Conservation (phyloP, 441 rosid species). For the Theobroma grandiflorum region DNA sequence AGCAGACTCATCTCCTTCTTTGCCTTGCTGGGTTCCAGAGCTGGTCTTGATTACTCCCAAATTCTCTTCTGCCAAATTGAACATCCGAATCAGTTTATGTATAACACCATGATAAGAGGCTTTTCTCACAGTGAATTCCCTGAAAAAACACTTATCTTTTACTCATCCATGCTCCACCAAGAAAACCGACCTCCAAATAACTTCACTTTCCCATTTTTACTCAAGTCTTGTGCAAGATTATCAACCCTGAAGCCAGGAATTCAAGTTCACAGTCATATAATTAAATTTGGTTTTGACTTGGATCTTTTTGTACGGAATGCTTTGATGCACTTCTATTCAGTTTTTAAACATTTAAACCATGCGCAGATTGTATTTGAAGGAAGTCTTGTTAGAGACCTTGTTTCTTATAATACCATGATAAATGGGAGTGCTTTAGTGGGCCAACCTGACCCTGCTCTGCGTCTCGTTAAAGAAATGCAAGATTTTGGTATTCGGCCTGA, state of each 20-base stretch:
- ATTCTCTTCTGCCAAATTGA: conserved; percentile 39
- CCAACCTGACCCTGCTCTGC: conserved; percentile 33
- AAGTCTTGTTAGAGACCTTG: conserved; percentile 44
- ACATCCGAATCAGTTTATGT: conserved; percentile 40
- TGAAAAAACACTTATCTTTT: conserved; percentile 34
- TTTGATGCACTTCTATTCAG: conserved; percentile 34
- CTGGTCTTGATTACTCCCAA: conserved; percentile 35
- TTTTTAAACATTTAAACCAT: conserved; percentile 24
- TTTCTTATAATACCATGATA: conserved; percentile 45
- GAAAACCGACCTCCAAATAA: conserved; percentile 37
- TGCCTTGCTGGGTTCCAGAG: conserved; percentile 39
- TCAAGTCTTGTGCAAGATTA: conserved; percentile 41
- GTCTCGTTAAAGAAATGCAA: conserved; percentile 37
- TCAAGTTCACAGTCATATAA: conserved; percentile 42
- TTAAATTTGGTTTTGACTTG: conserved; percentile 38
- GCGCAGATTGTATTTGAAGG: conserved; percentile 42
- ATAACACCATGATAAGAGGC: conserved; percentile 48
- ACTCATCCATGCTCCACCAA: conserved; percentile 36
- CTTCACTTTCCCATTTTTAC: conserved; percentile 48
- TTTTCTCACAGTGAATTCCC: conserved; percentile 40
- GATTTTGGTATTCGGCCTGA: conserved; percentile 39
- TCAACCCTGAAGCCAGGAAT: conserved; percentile 30
- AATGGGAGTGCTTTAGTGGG: conserved; percentile 32
- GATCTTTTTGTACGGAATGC: conserved; percentile 44
- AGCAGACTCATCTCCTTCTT: conserved; percentile 43